Evolutionary conservation across 2,329 filamentous ascomycete genomes (phyloP).

Genomic region (Blastomyces gilchristii): DNA sequence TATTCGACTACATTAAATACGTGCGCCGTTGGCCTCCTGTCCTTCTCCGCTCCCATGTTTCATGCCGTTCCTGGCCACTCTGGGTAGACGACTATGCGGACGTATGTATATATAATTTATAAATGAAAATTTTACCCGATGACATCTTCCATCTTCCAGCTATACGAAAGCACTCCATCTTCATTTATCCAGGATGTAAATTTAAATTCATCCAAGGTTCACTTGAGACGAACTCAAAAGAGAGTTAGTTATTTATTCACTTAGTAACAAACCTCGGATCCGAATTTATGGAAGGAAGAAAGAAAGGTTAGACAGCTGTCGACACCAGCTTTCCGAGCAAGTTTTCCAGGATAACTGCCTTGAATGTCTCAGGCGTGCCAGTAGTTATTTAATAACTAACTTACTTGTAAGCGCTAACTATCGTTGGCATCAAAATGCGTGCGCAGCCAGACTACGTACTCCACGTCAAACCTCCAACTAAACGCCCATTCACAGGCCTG

Average conservation of each 20-base stretch:
- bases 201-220: neutral
- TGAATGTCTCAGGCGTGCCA: neutral
- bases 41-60: neutral
- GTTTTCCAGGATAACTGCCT: neutral
- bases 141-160: neutral
- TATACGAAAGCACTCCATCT: neutral
- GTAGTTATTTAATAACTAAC: no score
- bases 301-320: neutral
- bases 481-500: neutral
- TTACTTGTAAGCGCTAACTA: neutral
- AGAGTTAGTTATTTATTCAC: neutral
- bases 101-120: neutral
- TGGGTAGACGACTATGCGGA: neutral
- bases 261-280: neutral
- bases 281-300: neutral
- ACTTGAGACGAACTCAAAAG: neutral
- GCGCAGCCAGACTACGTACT: neutral
- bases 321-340: neutral
- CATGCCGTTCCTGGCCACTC: neutral
- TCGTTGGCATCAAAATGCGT: neutral
- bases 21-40: neutral
- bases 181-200: neutral
- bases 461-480: neutral
- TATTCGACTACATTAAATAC: neutral
- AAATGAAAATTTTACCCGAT: neutral